Percentiles rank a stretch among this genome's conserved stretches.
Evolutionary conservation across 257 asterid genomes (phyloP).

Genomic region (Fraxinus anomala): DNA sequence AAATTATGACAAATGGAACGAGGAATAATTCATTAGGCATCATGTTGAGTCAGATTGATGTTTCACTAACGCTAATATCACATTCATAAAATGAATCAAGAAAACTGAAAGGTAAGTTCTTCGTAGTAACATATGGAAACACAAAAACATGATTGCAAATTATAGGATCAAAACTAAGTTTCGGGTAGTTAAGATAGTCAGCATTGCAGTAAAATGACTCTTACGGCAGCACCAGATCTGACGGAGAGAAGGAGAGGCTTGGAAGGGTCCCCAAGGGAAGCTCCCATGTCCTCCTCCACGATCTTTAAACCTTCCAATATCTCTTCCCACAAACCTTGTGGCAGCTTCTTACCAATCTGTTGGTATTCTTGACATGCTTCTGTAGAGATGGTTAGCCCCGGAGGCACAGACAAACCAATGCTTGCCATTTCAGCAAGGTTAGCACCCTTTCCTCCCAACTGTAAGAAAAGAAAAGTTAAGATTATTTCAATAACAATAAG

Average conservation of each 20-base stretch:
- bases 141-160: not conserved
- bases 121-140: not conserved
- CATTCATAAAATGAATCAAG: not conserved
- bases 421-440: constrained; percentile 99
- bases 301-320: constrained; percentile 60
- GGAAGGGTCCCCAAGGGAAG: constrained; percentile 79
- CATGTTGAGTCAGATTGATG: not conserved
- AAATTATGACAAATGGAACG: not conserved
- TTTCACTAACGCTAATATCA: not conserved
- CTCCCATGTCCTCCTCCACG: constrained; percentile 85
- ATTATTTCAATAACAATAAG: not conserved
- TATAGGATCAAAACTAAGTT: not conserved
- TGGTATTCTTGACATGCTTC: constrained; percentile 97
- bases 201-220: constrained; percentile 15
- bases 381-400: constrained; percentile 93
- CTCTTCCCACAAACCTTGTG: constrained; percentile 83
- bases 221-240: constrained; percentile 90
- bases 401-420: constrained; percentile 92
- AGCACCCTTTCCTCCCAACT: constrained; percentile 99
- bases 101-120: not conserved
- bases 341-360: constrained; percentile 63
- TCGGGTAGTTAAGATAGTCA: not conserved
- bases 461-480: constrained; percentile 9
- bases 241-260: constrained; percentile 90
- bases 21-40: not conserved